Evolutionary conservation across 2,329 filamentous ascomycete genomes (phyloP).

Genomic region (Trichoderma atroviride): DNA sequence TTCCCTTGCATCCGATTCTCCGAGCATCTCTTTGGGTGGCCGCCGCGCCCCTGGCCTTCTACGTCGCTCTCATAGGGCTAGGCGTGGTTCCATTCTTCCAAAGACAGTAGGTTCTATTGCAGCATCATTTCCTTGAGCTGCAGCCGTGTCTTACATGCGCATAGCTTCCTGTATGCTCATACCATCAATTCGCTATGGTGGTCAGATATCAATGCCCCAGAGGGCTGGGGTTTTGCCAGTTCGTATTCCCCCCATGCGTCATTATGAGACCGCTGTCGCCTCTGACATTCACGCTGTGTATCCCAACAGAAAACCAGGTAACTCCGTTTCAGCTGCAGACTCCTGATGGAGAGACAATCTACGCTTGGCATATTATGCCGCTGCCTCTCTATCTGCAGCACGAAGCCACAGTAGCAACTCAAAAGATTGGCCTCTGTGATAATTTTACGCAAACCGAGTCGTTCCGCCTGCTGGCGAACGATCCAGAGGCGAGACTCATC

Average conservation of each 20-base stretch:
- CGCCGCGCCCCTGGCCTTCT: conserved; percentile 41
- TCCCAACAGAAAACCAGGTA: conserved; percentile 72
- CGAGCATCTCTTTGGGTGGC: conserved; percentile 18
- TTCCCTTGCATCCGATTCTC: conserved; percentile 39
- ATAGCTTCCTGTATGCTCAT: conserved; percentile 81
- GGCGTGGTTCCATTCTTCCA: conserved; percentile 73
- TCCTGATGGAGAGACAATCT: conserved; percentile 74
- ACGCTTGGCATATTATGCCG: conserved; percentile 90
- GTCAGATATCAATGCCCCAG: conserved; percentile 73
- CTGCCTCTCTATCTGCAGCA: conserved; percentile 74
- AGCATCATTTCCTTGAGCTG: neutral
- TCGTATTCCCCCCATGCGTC: conserved; percentile 28
- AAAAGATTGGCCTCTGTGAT: conserved; percentile 51
- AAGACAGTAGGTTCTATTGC: conserved; percentile 64
- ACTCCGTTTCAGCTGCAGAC: conserved; percentile 80
- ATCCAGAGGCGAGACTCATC: conserved; percentile 65
- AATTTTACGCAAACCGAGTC: conserved; percentile 61
- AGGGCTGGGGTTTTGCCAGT: conserved; percentile 87
- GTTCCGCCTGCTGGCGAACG: conserved; percentile 63
- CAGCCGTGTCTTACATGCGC: conserved; percentile 25
- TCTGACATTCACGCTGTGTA: neutral
- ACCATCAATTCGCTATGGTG: conserved; percentile 73
- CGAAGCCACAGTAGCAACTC: conserved; percentile 61
- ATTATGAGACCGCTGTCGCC: neutral
- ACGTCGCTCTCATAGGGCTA: conserved; percentile 66